Percentiles rank a stretch among this genome's conserved stretches.
Conservation (phyloP, 257 asterid genomes). For the Forsythia suspensa region DNA sequence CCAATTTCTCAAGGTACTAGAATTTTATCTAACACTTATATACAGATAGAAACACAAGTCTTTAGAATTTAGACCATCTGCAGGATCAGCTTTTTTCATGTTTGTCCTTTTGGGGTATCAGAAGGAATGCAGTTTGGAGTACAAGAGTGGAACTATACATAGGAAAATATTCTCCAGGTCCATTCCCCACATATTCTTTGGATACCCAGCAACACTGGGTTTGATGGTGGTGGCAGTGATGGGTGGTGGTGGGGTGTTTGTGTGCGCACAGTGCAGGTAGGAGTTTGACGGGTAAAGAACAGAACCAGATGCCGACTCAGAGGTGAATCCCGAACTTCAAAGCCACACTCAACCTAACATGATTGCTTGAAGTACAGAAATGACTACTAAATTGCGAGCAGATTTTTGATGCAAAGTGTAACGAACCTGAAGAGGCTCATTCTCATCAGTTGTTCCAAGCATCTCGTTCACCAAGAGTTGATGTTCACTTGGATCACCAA, state of each 20-base stretch:
- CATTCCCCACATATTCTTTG: neutral
- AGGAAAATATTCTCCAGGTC: neutral
- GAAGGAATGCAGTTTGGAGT: neutral
- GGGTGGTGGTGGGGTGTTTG: neutral
- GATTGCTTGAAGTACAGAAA: neutral
- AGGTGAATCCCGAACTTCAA: neutral
- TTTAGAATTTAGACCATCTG: neutral
- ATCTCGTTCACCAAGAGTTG: constrained; percentile 86
- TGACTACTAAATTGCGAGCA: neutral
- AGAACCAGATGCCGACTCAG: neutral
- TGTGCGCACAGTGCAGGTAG: neutral
- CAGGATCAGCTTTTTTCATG: neutral
- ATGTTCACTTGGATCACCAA: constrained; percentile 77
- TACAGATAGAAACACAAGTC: neutral
- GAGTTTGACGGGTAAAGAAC: neutral
- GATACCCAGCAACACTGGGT: neutral
- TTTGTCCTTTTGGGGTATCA: neutral
- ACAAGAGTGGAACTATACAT: neutral
- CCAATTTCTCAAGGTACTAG: neutral
- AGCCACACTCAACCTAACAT: neutral
- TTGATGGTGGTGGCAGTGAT: neutral
- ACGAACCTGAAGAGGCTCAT: constrained; percentile 94
- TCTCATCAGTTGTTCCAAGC: constrained; percentile 96
- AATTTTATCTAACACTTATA: neutral
- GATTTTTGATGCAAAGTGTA: neutral